Base-by-base conservation (phyloP, 106 monocot species). In the Triglochin maritima region DNA sequence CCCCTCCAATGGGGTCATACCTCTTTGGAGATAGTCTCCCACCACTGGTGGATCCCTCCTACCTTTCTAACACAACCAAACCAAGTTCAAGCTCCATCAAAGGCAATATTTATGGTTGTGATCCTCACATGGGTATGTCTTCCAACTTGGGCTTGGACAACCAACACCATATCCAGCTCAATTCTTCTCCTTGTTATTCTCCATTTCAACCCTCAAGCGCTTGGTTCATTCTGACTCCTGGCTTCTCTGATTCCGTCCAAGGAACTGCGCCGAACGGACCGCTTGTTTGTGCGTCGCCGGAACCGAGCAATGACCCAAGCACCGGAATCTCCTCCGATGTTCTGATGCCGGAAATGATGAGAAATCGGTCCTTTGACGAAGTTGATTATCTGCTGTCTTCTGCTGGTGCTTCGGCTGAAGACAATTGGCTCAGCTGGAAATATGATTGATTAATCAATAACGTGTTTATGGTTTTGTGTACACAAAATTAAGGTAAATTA, bases 21-120 rank as follows among this genome's bases (percentile, higher is more conserved):
- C 8, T 14, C 46, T 7, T 47, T 9, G 63, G 15, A 5, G 42
- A 47, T 46, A n/a, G 2, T 63, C 46, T 63, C 47, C 64, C 64
- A 6, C 64, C 64, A 6, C 64, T 64, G 48, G 17, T 48, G 64
- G 64, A 64, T 64, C 17, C 14, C 49, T 5, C 49, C 17, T 14
- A 17, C 49, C 47, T 12, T 15, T 10, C 57, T 17, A 13, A 17
- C 57, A 57, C 57, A 57, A 13, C 57, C 10, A 57, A 6, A n/a
- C 57, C 57, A 17, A 57, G n/a, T n/a, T 17, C n/a, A 17, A 57
- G 11, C 13, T 17, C n/a, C 6, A 57, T 6, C 57, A 6, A 13
- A 57, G n/a, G 57, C 57, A 57, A 17, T 57, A 57, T 29, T 61
- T 29, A 17, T 61, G 44, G 60, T 61, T 8, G 41, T 42, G 17